A percentile compares a stretch with the other conserved stretches of the same genome.
phyloP scores from a whole-genome alignment of 176 grass and related monocot genomes.

The Zea luxurians region DNA sequence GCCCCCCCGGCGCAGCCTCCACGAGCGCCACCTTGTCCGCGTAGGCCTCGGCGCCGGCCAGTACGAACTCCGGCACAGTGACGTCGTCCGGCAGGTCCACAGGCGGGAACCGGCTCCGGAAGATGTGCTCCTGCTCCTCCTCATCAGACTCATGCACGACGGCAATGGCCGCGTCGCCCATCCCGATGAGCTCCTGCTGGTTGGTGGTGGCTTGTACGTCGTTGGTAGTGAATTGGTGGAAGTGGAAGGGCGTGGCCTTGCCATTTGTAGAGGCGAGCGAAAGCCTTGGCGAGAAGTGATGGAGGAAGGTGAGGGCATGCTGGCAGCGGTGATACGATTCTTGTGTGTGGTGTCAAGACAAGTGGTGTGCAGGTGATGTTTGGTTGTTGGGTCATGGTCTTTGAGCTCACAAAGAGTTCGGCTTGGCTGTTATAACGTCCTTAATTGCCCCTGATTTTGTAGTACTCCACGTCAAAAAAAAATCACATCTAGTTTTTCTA shows the following conservation, averaged over 20 bases:
- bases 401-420: not conserved
- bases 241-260: not conserved
- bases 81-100: slow-evolving; percentile 60
- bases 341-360: slow-evolving; percentile 34
- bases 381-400: slow-evolving; percentile 49
- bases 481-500: no score
- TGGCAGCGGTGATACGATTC: slow-evolving; percentile 26
- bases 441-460: no score
- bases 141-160: slow-evolving; percentile 22
- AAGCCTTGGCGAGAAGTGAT: not conserved
- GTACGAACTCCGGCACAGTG: slow-evolving; percentile 79
- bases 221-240: not conserved
- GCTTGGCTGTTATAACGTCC: no score
- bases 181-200: not conserved
- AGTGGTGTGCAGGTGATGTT: slow-evolving; percentile 48
- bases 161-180: slow-evolving; percentile 43
- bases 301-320: slow-evolving; percentile 10
- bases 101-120: slow-evolving; percentile 59
- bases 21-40: slow-evolving; percentile 67
- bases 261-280: slow-evolving; percentile 45
- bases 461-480: no score
- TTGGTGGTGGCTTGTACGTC: not conserved
- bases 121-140: slow-evolving; percentile 51
- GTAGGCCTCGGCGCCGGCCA: slow-evolving; percentile 53
- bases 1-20: slow-evolving; percentile 51